A percentile compares a stretch with the other conserved stretches of the same genome.
Conservation (phyloP, 1,284 basidiomycete species). For the Inonotus obliquus region DNA sequence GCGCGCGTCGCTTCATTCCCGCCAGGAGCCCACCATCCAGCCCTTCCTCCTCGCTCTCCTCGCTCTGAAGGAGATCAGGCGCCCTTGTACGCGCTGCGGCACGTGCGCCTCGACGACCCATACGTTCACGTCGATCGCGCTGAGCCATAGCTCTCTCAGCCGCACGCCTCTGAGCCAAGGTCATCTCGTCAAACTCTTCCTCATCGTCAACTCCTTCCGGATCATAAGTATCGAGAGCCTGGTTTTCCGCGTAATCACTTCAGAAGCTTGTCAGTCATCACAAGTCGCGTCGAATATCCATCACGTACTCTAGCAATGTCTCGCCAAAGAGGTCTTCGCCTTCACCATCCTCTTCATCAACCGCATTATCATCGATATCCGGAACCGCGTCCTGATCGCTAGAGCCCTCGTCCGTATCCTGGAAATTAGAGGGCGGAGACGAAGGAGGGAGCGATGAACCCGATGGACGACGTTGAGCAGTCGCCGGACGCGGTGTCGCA, state of each 20-base stretch:
- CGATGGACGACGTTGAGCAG: conserved; percentile 50
- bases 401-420: conserved; percentile 80
- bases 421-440: conserved; percentile 79
- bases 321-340: conserved; percentile 95
- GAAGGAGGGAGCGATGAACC: conserved; percentile 76
- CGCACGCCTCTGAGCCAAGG: conserved; percentile 69
- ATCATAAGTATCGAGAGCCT: conserved; percentile 84
- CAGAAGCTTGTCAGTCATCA: not conserved
- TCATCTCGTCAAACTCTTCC: conserved; percentile 68
- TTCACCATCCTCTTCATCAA: conserved; percentile 76
- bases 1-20: conserved; percentile 73
- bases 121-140: conserved; percentile 76
- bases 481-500: conserved; percentile 37
- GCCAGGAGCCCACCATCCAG: conserved; percentile 51
- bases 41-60: conserved; percentile 51
- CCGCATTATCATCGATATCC: conserved; percentile 59
- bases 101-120: conserved; percentile 59
- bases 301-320: conserved; percentile 65
- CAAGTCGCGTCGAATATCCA: not conserved
- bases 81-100: conserved; percentile 75
- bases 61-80: conserved; percentile 80
- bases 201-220: conserved; percentile 86
- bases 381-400: conserved; percentile 73
- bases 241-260: conserved; percentile 88
- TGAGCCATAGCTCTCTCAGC: conserved; percentile 88